Evolutionary conservation across 1,284 basidiomycete genomes (phyloP), one percentile per base, ranked within the genome.

Genomic region (Cryptococcus hybrid): DNA sequence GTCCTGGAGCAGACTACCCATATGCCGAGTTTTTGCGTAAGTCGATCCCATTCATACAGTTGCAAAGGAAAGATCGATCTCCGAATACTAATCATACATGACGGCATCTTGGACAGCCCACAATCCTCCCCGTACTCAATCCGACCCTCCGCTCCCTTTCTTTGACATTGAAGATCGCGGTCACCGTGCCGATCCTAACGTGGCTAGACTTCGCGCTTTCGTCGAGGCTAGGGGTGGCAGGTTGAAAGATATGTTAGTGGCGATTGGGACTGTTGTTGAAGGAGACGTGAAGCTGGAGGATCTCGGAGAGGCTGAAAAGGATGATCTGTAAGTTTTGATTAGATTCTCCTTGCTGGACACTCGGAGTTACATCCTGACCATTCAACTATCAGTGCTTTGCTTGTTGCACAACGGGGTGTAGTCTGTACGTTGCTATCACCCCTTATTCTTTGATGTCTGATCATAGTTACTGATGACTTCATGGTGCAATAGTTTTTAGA

Each of bases 151-250:
- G 30, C 66, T 74, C 3, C 86, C 87, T 35, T 79, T 89, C 52
- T 77, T 79, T 53, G 83, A 86, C 57, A 68, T 86, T 15, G 81
- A 78, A 35, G 88, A 91, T 58, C 84, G 87, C 47, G 89, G 82
- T 6, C 74, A 82, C 40, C 75, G 70, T 52, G 80, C 80, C 30
- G 76, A 80, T 62, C 69, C 73, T 1, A 66, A 73, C 38, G 66
- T 68, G 35, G 62, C 70, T 3, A 66, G 73, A 39, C 59, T 78
- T 3, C 65, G 74, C 24, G 61, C 66, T 7, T 70, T 67, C 51
- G 71, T 75, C 54, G 62, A 74, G 49, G 62, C 60, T 1, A 55
- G 76, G 63, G 77, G 79, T 58, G 75, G 75, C 49, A 74, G 68
- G 45, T 73, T 79, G 56, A 71, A 70, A 52, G 71, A 79, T 54